Conservation (phyloP, 2,329 filamentous ascomycete species). For the Fusarium lateritium region DNA sequence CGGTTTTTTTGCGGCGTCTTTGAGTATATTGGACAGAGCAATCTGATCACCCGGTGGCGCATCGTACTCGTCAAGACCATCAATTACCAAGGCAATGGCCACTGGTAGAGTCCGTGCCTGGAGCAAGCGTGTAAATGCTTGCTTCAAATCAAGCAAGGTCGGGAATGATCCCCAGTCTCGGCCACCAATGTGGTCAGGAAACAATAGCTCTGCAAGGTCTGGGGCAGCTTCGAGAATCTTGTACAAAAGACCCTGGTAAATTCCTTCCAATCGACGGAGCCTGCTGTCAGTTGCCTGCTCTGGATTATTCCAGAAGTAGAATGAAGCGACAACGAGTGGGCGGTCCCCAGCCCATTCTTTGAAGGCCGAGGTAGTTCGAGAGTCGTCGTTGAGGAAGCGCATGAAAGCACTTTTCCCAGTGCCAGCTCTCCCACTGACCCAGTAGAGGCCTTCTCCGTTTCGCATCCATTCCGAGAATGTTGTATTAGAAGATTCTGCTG, state of each 20-base stretch:
- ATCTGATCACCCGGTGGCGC: background rate
- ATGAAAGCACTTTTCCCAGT: background rate
- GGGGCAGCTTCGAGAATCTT: background rate
- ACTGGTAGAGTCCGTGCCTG: background rate
- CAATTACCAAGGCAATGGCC: background rate
- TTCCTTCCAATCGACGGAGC: background rate
- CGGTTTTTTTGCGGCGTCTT: background rate
- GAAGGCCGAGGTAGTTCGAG: background rate
- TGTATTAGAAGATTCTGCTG: background rate
- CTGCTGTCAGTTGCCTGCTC: background rate
- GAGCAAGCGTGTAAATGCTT: background rate
- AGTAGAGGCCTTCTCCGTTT: background rate
- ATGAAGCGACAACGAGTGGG: background rate
- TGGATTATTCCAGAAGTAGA: background rate
- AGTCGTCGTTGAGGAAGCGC: conserved; percentile 5
- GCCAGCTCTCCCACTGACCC: conserved; percentile 1
- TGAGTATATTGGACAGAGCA: background rate
- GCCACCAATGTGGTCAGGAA: background rate
- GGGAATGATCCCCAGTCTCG: background rate
- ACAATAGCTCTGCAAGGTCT: background rate
- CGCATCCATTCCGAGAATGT: background rate
- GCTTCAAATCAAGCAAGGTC: background rate
- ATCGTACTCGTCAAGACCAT: background rate
- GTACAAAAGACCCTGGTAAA: background rate
- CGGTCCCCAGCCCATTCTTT: background rate